Percentiles rank a stretch among this genome's conserved stretches.
These are phyloP conservation scores for Entomortierella parvispora DNA, from an alignment of 192 early-diverging fungal species.

Conservation along the genomic window DNA sequence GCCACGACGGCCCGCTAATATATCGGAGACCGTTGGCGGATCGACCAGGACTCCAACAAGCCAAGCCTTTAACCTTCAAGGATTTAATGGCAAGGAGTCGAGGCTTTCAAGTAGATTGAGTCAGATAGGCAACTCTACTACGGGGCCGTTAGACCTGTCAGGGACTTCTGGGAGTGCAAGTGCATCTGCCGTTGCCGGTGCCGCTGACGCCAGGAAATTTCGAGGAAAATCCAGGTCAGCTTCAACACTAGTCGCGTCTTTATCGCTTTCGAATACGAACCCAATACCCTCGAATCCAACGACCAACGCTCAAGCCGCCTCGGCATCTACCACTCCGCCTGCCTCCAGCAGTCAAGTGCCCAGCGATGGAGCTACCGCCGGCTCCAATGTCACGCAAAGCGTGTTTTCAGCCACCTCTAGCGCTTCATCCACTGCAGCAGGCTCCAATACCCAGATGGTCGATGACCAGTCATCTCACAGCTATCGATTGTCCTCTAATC, in stretches of 20 bases:
- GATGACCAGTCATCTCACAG: too few relatives aligned
- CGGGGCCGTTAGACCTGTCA: neutral
- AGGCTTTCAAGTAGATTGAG: constrained; percentile 29
- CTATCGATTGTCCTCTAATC: too few relatives aligned
- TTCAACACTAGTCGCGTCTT: constrained; percentile 11
- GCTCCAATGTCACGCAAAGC: too few relatives aligned
- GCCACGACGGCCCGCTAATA: neutral
- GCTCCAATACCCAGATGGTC: too few relatives aligned
- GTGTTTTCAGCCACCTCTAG: too few relatives aligned
- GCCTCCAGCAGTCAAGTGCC: too few relatives aligned
- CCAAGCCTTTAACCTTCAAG: neutral
- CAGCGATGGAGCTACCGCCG: too few relatives aligned
- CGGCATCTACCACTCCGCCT: too few relatives aligned
- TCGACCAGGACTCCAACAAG: neutral
- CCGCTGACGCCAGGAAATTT: constrained; percentile 4
- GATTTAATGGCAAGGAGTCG: constrained; percentile 14
- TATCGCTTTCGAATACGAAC: constrained; percentile 14
- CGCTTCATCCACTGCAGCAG: too few relatives aligned
- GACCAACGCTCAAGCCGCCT: too few relatives aligned
- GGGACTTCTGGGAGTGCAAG: constrained; percentile 1
- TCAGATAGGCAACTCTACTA: neutral
- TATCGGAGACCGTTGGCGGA: neutral
- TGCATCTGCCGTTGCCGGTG: too few relatives aligned
- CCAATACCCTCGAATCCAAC: neutral
- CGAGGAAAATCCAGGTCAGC: constrained; percentile 27